Evolutionary conservation across 768 basidiomycete species (phyloP), one percentile per base, ranked within the genome.

Genomic region (Vararia minispora): DNA sequence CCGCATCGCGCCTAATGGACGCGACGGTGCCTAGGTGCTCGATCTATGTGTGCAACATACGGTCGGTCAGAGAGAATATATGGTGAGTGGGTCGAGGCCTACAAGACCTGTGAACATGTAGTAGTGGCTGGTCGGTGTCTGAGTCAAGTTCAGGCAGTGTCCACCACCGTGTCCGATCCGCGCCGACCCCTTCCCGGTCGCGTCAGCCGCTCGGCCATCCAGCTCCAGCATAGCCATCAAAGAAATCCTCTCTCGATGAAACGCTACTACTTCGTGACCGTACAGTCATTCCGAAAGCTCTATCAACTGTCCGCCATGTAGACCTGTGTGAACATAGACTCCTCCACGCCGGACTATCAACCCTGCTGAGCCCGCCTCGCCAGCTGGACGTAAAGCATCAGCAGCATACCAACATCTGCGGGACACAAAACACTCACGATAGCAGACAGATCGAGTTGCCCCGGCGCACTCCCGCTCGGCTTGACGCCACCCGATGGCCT

Each of bases 31-130:
- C 89, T 10, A 90, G 66, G 55, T 87, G 89, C 64, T 99, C 91
- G 44, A 97, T 84, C 91, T 92, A 52, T 39, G 29, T 8, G 26
- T n/a, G 13, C 41, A 7, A 34, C 13, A 36, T 13, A 26, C 40
- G 16, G 30, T 13, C 23, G 43, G 40, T 41, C 32, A 13, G 22
- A 40, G 18, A 29, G 21, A 17, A 24, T 10, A 29, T 27, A 17
- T 34, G 21, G 11, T 37, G 35, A 24, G 35, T 41, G 13, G 11
- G 5, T 31, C 23, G 28, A n/a, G n/a, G 55, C 78, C 52, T 65
- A 82, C 83, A 60, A 86, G 66, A 50, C 83, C 83, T 37, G 83
- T 86, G 58, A 86, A 86, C 83, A 86, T 85, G 33, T n/a, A n/a
- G n/a, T n/a, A n/a, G n/a, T n/a, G n/a, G n/a, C n/a, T n/a, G n/a